These are phyloP conservation scores for Elymus sibiricus DNA, from an alignment of 176 grass and related monocot species.

Conservation along the genomic window DNA sequence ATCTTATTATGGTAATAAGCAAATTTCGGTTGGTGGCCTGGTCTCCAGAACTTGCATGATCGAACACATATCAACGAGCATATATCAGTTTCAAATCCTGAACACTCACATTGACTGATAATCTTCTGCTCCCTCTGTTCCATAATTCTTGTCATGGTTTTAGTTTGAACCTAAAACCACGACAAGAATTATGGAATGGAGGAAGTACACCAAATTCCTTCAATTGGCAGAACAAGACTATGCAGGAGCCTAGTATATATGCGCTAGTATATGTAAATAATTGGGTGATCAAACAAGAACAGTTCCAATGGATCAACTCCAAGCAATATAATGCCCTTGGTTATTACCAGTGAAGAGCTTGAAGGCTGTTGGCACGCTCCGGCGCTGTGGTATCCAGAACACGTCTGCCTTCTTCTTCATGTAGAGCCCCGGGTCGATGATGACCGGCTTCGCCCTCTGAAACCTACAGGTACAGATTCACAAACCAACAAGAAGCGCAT, in stretches of 20 bases:
- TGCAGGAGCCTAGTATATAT: neutral
- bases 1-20: neutral
- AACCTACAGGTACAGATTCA: conserved; percentile 20
- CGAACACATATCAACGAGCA: neutral
- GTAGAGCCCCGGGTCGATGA: conserved; percentile 74
- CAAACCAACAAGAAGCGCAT: neutral
- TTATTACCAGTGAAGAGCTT: conserved; percentile 64
- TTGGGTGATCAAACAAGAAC: neutral
- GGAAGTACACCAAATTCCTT: neutral
- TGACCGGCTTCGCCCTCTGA: conserved; percentile 62
- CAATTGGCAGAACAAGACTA: neutral
- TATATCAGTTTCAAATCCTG: neutral
- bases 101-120: neutral
- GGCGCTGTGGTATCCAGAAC: conserved; percentile 60
- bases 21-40: neutral
- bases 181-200: too few relatives aligned
- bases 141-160: too few relatives aligned
- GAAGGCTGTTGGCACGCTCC: conserved; percentile 61
- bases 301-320: neutral
- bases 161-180: too few relatives aligned
- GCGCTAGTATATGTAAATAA: neutral
- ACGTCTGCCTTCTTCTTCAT: conserved; percentile 57
- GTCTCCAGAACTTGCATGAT: neutral
- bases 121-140: too few relatives aligned
- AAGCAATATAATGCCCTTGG: neutral